Base-by-base conservation (phyloP, 2,329 filamentous ascomycete genomes). In the Hypoxylon sp. region DNA sequence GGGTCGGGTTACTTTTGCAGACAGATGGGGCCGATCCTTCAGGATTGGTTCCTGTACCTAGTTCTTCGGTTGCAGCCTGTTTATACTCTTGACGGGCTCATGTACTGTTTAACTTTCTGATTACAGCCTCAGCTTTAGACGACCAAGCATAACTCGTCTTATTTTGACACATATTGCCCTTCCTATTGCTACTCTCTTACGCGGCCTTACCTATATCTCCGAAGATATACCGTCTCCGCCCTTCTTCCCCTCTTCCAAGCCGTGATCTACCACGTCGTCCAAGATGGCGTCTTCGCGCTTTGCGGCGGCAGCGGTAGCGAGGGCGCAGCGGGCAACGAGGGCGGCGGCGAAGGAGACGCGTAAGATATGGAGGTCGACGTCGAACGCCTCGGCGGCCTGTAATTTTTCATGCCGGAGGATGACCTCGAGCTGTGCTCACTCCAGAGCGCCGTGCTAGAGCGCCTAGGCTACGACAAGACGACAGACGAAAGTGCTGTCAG, bases 361-460 rank as follows among this genome's bases (percentile, higher is more conserved):
- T 61, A 81, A 82, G 18, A 81, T 74, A 63, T 81, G 79, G 8
- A 79, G 75, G 0, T 78, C 79, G 69, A 78, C 23, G 64, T 79
- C 10, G 78, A 81, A 50, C 74, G 81, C 0, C 72, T 81, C 3
- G 81, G 82, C 0, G 70, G 84, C 1, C 62, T 78, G n/a, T 77
- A 77, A 51, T 77, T 77, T 55, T 71, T 74, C 5, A 60, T 74
- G 13, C 74, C 74, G 0, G 74, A 75, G 35, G 72, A 75, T 15
- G 65, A 62, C 24, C 65, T 74, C 1, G 69, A 73, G 57, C 54
- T 76, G 33, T 59, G 63, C 11, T 70, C 73, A 0, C 67, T 75
- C 0, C 65, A 60, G 1, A 76, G 73, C 49, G 52, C 37, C 4
- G 72, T 77, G 9, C 63, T 76, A 4, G 60, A 71, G 56, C 63